phyloP scores from a whole-genome alignment of 2,329 filamentous ascomycete species.

The Massarina eburnea region DNA sequence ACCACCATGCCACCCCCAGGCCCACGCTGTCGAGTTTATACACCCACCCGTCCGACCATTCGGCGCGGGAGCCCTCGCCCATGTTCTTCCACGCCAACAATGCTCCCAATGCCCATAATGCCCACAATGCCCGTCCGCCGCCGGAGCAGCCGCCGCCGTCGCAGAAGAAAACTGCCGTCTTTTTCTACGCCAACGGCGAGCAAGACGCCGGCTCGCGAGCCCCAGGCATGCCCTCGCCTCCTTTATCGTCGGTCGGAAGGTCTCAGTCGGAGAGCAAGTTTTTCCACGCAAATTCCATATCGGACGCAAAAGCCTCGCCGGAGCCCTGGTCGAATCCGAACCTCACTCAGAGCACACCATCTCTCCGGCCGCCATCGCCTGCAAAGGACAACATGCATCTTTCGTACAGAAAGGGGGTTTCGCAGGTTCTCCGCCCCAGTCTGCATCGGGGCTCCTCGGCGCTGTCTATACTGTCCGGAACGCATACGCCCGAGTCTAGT shows the following conservation, averaged over 20 bases:
- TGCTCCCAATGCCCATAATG: too few relatives aligned
- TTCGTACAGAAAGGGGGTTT: conserved; percentile 53
- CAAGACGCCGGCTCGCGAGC: conserved; percentile 37
- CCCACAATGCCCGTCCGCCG: conserved; percentile 64
- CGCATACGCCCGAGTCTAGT: conserved; percentile 23
- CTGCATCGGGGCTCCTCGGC: conserved; percentile 33
- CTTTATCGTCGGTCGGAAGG: conserved; percentile 32
- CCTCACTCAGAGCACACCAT: conserved; percentile 18
- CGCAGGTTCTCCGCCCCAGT: conserved; percentile 49
- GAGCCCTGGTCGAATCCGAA: conserved; percentile 21
- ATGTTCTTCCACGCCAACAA: conserved; percentile 96
- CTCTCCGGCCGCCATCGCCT: conserved; percentile 46
- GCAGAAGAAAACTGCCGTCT: conserved; percentile 50
- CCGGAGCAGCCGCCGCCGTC: conserved; percentile 33
- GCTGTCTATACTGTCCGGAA: conserved; percentile 34
- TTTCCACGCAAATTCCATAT: conserved; percentile 66
- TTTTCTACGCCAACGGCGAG: conserved; percentile 56
- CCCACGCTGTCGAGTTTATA: conserved; percentile 28
- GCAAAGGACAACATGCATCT: conserved; percentile 52
- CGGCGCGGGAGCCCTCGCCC: conserved; percentile 43
- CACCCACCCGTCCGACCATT: conserved; percentile 24
- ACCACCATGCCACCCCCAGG: conserved; percentile 25
- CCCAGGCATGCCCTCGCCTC: conserved; percentile 35
- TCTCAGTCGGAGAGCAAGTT: conserved; percentile 57
- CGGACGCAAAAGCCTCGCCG: conserved; percentile 43